Evolutionary conservation across 345 rosid species (phyloP).

Genomic region (Abelmoschus esculentus): DNA sequence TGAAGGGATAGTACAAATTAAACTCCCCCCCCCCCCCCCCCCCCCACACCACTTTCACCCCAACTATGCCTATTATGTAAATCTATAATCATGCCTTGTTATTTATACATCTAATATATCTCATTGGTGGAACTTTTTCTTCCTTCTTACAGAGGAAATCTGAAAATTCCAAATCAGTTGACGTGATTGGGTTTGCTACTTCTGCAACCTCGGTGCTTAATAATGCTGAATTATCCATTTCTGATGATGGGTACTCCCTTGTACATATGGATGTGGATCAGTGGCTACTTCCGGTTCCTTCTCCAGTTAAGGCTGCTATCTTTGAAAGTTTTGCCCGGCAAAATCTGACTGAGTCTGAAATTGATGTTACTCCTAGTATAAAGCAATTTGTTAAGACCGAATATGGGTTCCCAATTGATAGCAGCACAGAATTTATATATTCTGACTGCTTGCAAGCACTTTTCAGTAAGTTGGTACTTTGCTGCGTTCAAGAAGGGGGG

Average conservation of each 20-base stretch:
- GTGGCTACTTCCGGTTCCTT: slow-evolving; percentile 65
- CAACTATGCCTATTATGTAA: background rate
- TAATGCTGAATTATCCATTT: slow-evolving; percentile 62
- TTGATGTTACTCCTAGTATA: slow-evolving; percentile 68
- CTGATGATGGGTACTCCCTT: slow-evolving; percentile 31
- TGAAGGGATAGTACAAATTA: background rate
- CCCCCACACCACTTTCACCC: background rate
- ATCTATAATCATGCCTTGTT: background rate
- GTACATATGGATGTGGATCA: slow-evolving; percentile 94
- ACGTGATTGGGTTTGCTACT: slow-evolving; percentile 50
- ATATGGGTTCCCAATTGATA: slow-evolving; percentile 53
- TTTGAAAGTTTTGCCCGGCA: slow-evolving; percentile 90
- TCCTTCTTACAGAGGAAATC: slow-evolving; percentile 36
- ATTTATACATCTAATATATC: background rate
- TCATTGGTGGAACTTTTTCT: background rate
- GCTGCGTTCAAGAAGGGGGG: slow-evolving; percentile 80
- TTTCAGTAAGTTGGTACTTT: slow-evolving; percentile 66
- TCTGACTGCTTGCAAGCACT: slow-evolving; percentile 67
- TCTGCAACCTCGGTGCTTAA: slow-evolving; percentile 62
- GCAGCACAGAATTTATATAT: slow-evolving; percentile 55
- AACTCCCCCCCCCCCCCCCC: no score
- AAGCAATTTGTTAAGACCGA: slow-evolving; percentile 46
- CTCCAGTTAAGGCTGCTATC: slow-evolving; percentile 75
- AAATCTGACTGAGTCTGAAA: slow-evolving; percentile 76
- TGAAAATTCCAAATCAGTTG: slow-evolving; percentile 40